Evolutionary conservation across 169 alveolate species (phyloP).

Genomic region (Sarcocystis neurona): DNA sequence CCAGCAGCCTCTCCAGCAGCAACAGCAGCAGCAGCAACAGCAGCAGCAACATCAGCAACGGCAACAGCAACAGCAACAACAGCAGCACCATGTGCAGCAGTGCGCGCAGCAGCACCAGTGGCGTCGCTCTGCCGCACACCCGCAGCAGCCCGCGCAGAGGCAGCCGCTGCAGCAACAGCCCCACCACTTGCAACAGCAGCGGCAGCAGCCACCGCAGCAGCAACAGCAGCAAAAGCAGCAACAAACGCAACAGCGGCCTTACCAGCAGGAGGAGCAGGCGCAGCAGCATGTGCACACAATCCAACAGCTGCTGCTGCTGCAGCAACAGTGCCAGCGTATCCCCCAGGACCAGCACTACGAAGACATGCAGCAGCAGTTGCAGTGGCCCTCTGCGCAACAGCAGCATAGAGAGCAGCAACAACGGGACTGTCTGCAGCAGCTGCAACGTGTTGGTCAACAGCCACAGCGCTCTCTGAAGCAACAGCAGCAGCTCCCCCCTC

Average conservation of each 20-base stretch:
- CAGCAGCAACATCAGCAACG: not conserved
- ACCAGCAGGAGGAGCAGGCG: not conserved
- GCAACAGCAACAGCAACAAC: not conserved
- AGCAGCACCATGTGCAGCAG: no score
- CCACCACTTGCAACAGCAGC: not conserved
- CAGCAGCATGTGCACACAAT: not conserved
- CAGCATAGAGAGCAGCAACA: not conserved
- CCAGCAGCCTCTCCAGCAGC: constrained; percentile 18
- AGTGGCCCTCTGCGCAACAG: not conserved
- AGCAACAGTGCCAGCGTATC: constrained; percentile 5
- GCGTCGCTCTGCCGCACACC: not conserved
- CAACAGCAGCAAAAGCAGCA: constrained; percentile 15
- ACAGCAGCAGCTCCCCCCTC: constrained; percentile 20
- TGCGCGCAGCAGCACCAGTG: constrained; percentile 18
- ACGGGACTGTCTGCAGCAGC: not conserved
- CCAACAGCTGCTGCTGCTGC: not conserved
- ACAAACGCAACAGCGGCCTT: not conserved
- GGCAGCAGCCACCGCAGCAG: not conserved
- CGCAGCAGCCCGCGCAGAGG: not conserved
- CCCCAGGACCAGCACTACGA: not conserved
- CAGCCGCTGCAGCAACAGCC: constrained; percentile 24
- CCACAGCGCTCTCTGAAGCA: not conserved
- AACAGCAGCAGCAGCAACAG: not conserved
- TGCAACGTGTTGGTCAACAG: not conserved
- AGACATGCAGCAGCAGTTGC: not conserved